Percentiles rank a stretch among this genome's conserved stretches.
phyloP scores from a whole-genome alignment of 306 rosid species.

The cucumber (Cucumis sativus) region DNA sequence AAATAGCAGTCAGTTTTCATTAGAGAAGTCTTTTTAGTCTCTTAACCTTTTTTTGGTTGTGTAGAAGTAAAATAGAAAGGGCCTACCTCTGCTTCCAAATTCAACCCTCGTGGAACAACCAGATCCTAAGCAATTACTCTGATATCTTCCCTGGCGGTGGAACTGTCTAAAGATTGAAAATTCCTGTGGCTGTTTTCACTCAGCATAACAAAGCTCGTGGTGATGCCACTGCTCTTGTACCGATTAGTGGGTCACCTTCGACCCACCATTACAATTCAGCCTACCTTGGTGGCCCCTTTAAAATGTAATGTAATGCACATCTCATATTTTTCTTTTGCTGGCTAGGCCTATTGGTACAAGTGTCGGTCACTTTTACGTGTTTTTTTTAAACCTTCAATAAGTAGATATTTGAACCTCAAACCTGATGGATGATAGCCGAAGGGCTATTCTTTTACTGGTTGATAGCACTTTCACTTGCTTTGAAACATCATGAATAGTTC shows the following conservation, averaged over 20 bases:
- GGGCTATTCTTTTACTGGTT: not conserved
- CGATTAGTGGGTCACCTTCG: not conserved
- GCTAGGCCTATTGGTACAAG: conserved; percentile 10
- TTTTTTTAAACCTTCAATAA: too few relatives aligned
- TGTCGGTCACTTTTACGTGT: conserved; percentile 41
- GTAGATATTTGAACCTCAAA: not conserved
- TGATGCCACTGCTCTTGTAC: not conserved
- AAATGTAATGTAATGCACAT: not conserved
- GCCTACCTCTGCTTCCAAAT: not conserved
- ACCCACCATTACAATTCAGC: conserved; percentile 12
- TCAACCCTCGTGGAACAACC: not conserved
- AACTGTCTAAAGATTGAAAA: not conserved
- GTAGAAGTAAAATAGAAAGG: not conserved
- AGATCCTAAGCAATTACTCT: not conserved
- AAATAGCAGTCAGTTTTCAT: not conserved
- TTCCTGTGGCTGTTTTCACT: not conserved
- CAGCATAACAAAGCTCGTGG: not conserved
- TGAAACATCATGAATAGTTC: not conserved
- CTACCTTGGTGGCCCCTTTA: conserved; percentile 19
- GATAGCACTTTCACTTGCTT: conserved; percentile 18
- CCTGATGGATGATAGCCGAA: too few relatives aligned
- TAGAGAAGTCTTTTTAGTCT: not conserved
- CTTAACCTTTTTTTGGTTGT: not conserved
- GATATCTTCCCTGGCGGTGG: not conserved
- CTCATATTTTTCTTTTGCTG: not conserved